A percentile compares a stretch with the other conserved stretches of the same genome.
phyloP scores from a whole-genome alignment of 2,329 filamentous ascomycete genomes.

The Pseudopyrenochaeta lycopersici region DNA sequence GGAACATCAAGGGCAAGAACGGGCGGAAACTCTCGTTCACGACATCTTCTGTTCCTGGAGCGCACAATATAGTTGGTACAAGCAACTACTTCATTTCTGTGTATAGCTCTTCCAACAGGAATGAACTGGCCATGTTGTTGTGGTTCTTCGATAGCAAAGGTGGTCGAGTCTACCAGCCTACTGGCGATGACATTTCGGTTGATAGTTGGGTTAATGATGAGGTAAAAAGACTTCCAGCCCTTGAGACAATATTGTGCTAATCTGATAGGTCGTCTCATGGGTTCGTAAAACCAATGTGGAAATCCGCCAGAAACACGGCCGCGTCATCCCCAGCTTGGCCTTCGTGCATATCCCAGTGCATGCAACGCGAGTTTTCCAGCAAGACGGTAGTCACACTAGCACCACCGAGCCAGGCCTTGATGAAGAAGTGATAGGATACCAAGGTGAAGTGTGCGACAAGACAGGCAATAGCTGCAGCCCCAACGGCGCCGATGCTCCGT shows the following conservation, averaged over 20 bases:
- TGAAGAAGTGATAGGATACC: constrained; percentile 31
- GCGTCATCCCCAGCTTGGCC: constrained; percentile 58
- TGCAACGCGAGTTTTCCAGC: constrained; percentile 47
- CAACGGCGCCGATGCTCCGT: constrained; percentile 63
- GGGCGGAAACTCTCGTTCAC: constrained; percentile 56
- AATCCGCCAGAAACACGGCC: constrained; percentile 37
- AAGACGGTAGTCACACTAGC: constrained; percentile 58
- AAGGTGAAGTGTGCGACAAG: constrained; percentile 28
- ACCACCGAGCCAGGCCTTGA: constrained; percentile 54
- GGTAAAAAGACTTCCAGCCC: constrained; percentile 11
- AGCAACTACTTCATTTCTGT: constrained; percentile 66
- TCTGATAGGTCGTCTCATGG: constrained; percentile 36
- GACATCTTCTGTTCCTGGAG: constrained; percentile 51
- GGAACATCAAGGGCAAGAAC: constrained; percentile 57
- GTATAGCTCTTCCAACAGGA: constrained; percentile 51
- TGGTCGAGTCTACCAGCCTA: constrained; percentile 29
- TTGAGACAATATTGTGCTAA: constrained; percentile 1
- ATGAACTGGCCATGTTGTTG: constrained; percentile 60
- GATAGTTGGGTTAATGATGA: constrained; percentile 31
- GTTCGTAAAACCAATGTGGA: constrained; percentile 27
- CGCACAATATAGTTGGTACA: constrained; percentile 44
- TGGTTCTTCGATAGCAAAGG: constrained; percentile 73
- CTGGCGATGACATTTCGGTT: constrained; percentile 19
- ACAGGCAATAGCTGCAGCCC: constrained; percentile 41
- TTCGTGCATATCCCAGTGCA: constrained; percentile 64